A percentile compares a stretch with the other conserved stretches of the same genome.
These are phyloP conservation scores for Moelleriella libera DNA, from an alignment of 2,329 filamentous ascomycete species.

Conservation along the genomic window DNA sequence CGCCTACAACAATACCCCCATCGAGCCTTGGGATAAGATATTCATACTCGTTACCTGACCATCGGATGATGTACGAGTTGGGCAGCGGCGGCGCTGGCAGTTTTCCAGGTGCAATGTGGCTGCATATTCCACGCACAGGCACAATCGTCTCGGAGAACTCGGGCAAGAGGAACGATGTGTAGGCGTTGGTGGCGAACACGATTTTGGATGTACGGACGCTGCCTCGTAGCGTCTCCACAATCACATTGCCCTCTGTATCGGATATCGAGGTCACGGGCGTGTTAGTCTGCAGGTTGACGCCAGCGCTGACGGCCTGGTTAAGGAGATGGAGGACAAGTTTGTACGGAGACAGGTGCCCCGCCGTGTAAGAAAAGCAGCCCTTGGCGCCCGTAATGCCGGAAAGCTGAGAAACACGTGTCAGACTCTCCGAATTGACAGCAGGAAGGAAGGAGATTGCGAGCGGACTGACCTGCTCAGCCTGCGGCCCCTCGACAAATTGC, in stretches of 20 bases:
- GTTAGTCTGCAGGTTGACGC: constrained; percentile 2
- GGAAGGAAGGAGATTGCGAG: not conserved
- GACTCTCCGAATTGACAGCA: not conserved
- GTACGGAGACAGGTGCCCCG: constrained; percentile 1
- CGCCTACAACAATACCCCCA: constrained; percentile 27
- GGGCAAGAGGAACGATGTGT: constrained; percentile 9
- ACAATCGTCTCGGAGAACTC: constrained; percentile 8
- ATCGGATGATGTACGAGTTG: constrained; percentile 2
- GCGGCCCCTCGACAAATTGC: constrained; percentile 3
- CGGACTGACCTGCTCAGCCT: not conserved
- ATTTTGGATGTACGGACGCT: constrained; percentile 8
- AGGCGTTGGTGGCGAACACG: constrained; percentile 14
- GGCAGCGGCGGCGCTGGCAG: constrained; percentile 6
- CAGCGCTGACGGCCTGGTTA: not conserved
- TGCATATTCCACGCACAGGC: constrained; percentile 4
- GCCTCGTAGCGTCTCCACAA: constrained; percentile 8
- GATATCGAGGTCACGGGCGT: not conserved
- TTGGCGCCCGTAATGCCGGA: not conserved
- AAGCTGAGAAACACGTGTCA: not conserved
- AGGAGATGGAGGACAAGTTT: constrained; percentile 2
- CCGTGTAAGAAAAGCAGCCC: constrained; percentile 1
- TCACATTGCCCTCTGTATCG: not conserved
- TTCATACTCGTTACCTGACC: constrained; percentile 4
- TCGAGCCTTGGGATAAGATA: constrained; percentile 26
- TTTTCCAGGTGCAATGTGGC: not conserved